phyloP scores from a whole-genome alignment of 805 yeast species.

The Yamadazyma kitorensis region DNA sequence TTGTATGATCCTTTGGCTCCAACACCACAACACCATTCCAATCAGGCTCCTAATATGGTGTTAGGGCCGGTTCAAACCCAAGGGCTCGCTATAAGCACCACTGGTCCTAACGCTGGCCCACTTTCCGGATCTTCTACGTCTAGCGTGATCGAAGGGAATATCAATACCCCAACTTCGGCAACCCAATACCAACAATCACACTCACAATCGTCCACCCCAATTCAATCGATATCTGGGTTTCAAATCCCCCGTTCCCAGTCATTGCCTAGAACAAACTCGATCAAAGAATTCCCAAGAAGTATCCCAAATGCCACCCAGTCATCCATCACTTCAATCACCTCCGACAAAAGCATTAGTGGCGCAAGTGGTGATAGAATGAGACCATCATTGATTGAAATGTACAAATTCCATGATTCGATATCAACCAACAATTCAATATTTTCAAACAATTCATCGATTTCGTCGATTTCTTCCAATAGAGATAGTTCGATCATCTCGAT shows the following conservation, averaged over 20 bases:
- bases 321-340: constrained; percentile 14
- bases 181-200: constrained; percentile 1
- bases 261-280: constrained; percentile 5
- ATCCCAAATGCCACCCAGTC: constrained; percentile 8
- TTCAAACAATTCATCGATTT: constrained; percentile 34
- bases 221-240: no score
- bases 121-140: not conserved
- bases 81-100: not conserved
- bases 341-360: constrained; percentile 8
- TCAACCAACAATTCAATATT: constrained; percentile 29
- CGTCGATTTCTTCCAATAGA: constrained; percentile 26
- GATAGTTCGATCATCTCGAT: constrained; percentile 10
- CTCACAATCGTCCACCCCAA: no score
- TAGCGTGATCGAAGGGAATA: no score
- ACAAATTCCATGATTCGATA: constrained; percentile 12
- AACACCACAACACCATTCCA: constrained; percentile 21
- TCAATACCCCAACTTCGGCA: not conserved
- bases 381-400: constrained; percentile 34
- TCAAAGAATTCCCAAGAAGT: constrained; percentile 14
- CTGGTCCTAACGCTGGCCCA: not conserved
- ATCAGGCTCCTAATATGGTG: no score
- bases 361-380: constrained; percentile 28
- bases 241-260: no score
- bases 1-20: constrained; percentile 51
- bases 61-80: no score